phyloP scores from a whole-genome alignment of 2,329 filamentous ascomycete species.

The Diaporthe velutina region DNA sequence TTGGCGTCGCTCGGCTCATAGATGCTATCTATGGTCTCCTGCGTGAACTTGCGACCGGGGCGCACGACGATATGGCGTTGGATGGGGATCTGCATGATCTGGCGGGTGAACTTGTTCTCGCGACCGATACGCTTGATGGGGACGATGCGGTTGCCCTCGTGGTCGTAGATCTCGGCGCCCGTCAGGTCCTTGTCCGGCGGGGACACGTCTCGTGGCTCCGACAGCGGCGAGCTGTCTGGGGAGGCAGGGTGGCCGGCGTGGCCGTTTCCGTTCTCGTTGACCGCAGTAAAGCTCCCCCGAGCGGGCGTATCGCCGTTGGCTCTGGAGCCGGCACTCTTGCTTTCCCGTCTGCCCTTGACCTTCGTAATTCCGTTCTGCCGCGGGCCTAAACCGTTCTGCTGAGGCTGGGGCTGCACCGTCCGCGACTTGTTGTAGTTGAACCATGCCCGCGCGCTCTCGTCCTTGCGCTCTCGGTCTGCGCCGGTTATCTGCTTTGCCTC shows the following conservation, averaged over 20 bases:
- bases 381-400: conserved; percentile 23
- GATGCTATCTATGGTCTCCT: conserved; percentile 54
- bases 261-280: conserved; percentile 18
- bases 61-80: conserved; percentile 57
- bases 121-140: conserved; percentile 52
- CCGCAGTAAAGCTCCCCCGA: not conserved
- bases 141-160: conserved; percentile 54
- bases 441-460: conserved; percentile 34
- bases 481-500: conserved; percentile 34
- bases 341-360: not conserved
- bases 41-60: conserved; percentile 55
- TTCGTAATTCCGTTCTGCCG: conserved; percentile 22
- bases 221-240: conserved; percentile 32
- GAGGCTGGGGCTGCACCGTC: conserved; percentile 8
- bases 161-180: conserved; percentile 52
- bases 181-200: conserved; percentile 38
- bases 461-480: conserved; percentile 37
- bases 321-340: not conserved
- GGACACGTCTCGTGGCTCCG: conserved; percentile 30
- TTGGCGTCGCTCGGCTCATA: conserved; percentile 57
- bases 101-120: conserved; percentile 56
- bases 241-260: conserved; percentile 14
- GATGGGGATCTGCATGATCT: conserved; percentile 53
- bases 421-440: conserved; percentile 36
- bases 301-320: not conserved